Base-by-base conservation (phyloP, 2,329 filamentous ascomycete genomes). In the Epichloe glyceriae region DNA sequence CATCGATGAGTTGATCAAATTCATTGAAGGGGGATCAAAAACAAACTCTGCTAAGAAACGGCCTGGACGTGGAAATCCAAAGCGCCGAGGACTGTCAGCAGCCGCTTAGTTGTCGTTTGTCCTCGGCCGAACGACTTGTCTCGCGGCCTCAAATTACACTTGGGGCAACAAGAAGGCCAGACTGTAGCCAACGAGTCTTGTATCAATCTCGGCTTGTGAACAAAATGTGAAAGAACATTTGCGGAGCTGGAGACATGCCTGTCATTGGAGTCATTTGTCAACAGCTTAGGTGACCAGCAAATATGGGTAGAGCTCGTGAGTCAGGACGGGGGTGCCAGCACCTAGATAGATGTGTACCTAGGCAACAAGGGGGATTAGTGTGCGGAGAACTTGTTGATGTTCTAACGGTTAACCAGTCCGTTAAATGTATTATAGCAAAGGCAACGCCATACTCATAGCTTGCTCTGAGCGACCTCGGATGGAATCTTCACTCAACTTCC, bases 1-100 rank as follows among this genome's bases (percentile, higher is more conserved):
- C 70, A 89, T 98, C 55, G 90, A 97, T 60, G 91, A 98, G 66
- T 73, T 98, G 40, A 75, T 98, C 64, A 88, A 86, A 68, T 97
- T 91, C 68, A 97, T 98, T 58, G 93, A 97, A 67, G 91, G 90
- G 42, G 73, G 77, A 81, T 50, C 70, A 73, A 54, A 72, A 61
- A 70, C 71, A 56, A 72, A 68, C 54, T 68, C 67, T 51, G 66
- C 69, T n/a, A 83, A 82, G 69, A 80, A 81, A 65, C 72, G 74
- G 46, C 63, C 73, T 39, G 67, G 70, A 49, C 72, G 74, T 30
- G 72, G 70, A 55, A 80, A 79, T 55, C 78, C 77, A 11, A 82
- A 81, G 67, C 69, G 73, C 54, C 67, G 78, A 47, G 73, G 75
- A 20, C 49, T 53, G 41, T 50, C 55, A 45, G 42, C 51, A 19